Evolutionary conservation across 208 protist genomes (phyloP).

Genomic region (Acanthamoeba castellanii): DNA sequence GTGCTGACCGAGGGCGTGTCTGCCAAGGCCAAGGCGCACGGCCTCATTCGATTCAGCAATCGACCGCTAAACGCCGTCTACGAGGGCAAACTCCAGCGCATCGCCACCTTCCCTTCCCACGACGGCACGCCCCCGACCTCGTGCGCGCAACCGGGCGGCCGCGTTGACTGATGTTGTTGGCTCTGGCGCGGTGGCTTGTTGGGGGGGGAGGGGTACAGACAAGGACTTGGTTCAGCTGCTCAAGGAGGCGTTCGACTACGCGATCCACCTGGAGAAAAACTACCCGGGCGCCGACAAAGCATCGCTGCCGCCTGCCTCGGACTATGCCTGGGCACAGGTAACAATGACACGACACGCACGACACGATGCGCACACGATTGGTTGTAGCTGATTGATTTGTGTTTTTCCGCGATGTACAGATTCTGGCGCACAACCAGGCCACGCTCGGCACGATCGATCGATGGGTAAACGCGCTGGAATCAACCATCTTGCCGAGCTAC

Average conservation of each 20-base stretch:
- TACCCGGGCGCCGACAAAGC: neutral
- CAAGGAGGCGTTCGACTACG: conserved; percentile 52
- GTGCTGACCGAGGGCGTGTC: neutral
- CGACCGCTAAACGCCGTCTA: neutral
- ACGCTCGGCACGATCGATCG: neutral
- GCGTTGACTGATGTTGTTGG: neutral
- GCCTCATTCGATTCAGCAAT: conserved; percentile 3
- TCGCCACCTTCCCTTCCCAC: neutral
- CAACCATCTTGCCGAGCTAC: neutral
- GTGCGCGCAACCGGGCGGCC: neutral
- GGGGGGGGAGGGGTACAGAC: neutral
- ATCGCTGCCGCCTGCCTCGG: neutral
- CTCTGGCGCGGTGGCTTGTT: neutral
- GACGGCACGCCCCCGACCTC: neutral
- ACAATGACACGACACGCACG: no score
- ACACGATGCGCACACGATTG: neutral
- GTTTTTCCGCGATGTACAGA: neutral
- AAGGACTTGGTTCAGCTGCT: conserved; percentile 35
- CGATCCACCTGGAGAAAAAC: conserved; percentile 46
- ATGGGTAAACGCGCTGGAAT: neutral
- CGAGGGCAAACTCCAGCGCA: conserved; percentile 1
- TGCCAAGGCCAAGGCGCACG: neutral
- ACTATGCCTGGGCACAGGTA: conserved; percentile 25
- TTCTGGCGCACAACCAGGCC: conserved; percentile 10
- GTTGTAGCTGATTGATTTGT: neutral